Evolutionary conservation across 2,329 filamentous ascomycete species (phyloP).

Genomic region (Ophiocordyceps robertsii): DNA sequence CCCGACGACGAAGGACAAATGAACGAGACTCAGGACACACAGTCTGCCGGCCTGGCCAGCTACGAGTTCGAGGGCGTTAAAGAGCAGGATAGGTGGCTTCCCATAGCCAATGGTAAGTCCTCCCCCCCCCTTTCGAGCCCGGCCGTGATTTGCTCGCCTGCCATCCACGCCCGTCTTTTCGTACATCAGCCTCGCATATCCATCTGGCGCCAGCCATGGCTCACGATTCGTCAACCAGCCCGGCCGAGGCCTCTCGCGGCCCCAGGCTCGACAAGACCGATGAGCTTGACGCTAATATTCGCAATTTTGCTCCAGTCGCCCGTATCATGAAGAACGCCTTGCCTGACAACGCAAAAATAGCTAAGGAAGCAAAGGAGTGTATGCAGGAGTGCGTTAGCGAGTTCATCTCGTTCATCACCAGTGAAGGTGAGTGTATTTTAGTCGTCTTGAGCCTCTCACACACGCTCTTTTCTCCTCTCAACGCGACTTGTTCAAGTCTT

Average conservation of each 20-base stretch:
- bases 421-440: conserved; percentile 60
- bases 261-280: conserved; percentile 35
- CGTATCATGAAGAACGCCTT: conserved; percentile 98
- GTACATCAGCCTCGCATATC: conserved; percentile 16
- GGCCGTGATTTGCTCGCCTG: conserved; percentile 33
- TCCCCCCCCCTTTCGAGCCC: conserved; percentile 1
- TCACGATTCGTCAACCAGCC: conserved; percentile 40
- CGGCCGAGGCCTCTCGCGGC: conserved; percentile 32
- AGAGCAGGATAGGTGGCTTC: conserved; percentile 98
- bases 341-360: conserved; percentile 97
- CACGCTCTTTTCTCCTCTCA: neutral
- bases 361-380: conserved; percentile 97
- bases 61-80: conserved; percentile 93
- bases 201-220: conserved; percentile 38
- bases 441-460: neutral
- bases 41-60: conserved; percentile 53
- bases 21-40: conserved; percentile 73
- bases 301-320: conserved; percentile 89
- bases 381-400: conserved; percentile 99
- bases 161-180: conserved; percentile 8
- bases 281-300: conserved; percentile 78
- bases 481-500: neutral
- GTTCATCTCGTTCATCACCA: conserved; percentile 99
- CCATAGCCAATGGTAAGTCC: conserved; percentile 98
- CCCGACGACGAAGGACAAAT: conserved; percentile 89